Evolutionary conservation across 495 filamentous ascomycete genomes (phyloP).

Genomic region (Aspergillus panamensis): DNA sequence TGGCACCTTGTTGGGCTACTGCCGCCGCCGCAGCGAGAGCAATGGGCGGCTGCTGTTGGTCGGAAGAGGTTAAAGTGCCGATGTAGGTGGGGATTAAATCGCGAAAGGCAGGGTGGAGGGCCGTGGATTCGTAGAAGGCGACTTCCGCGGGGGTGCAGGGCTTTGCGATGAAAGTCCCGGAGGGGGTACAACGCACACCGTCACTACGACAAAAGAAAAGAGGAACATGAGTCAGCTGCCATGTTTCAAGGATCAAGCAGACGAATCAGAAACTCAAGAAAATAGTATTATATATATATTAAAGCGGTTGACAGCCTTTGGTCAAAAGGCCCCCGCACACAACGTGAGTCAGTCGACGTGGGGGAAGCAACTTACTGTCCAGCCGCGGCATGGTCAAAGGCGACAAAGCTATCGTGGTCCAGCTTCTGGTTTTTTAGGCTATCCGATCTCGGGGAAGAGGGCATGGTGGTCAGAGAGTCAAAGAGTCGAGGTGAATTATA

Average conservation of each 20-base stretch:
- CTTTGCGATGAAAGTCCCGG: conserved; percentile 88
- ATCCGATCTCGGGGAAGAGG: conserved; percentile 35
- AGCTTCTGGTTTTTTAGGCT: conserved; percentile 37
- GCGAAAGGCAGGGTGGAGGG: conserved; percentile 65
- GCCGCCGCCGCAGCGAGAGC: conserved; percentile 43
- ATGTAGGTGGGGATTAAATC: conserved; percentile 81
- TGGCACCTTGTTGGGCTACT: conserved; percentile 39
- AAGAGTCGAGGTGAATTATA: background rate
- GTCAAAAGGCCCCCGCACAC: background rate
- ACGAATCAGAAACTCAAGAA: background rate
- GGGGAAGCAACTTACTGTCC: conserved; percentile 73
- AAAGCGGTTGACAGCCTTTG: background rate
- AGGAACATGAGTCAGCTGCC: conserved; percentile 5
- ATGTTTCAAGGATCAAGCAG: background rate
- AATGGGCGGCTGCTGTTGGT: conserved; percentile 51
- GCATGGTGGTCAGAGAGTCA: conserved; percentile 27
- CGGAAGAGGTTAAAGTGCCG: conserved; percentile 63
- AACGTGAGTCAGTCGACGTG: conserved; percentile 10
- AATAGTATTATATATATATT: background rate
- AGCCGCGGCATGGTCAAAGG: conserved; percentile 79
- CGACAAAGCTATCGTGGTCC: conserved; percentile 55
- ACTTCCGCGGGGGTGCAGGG: conserved; percentile 86
- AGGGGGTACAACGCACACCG: conserved; percentile 80
- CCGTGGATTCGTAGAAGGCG: conserved; percentile 82
- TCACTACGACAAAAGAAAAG: conserved; percentile 54